Evolutionary conservation across 2,329 filamentous ascomycete genomes (phyloP).

Genomic region (Simplicillium aogashimaense): DNA sequence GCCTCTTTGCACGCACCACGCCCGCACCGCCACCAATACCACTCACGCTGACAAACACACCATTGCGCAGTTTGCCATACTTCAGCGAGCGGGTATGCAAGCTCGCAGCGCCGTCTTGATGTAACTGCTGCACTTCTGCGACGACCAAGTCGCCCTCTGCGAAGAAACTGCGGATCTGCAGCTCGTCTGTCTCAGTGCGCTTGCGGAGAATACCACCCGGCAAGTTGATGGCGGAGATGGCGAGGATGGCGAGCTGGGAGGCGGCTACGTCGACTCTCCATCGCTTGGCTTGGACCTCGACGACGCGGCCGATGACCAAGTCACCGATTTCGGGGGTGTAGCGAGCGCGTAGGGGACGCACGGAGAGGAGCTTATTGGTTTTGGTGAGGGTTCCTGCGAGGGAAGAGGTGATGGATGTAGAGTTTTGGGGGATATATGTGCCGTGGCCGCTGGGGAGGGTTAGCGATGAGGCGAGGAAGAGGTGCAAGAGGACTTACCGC

Average conservation of each 20-base stretch:
- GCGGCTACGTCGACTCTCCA: constrained; percentile 95
- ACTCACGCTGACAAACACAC: constrained; percentile 73
- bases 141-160: constrained; percentile 88
- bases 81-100: constrained; percentile 85
- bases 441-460: constrained; percentile 65
- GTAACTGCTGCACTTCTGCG: constrained; percentile 86
- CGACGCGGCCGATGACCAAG: constrained; percentile 84
- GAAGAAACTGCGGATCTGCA: constrained; percentile 97
- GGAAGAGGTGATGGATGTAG: constrained; percentile 71
- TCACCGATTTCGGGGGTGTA: constrained; percentile 97
- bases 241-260: constrained; percentile 73
- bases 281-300: constrained; percentile 84
- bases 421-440: constrained; percentile 60
- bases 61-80: constrained; percentile 93
- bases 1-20: constrained; percentile 72
- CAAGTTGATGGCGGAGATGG: constrained; percentile 84
- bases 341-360: constrained; percentile 79
- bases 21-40: constrained; percentile 80
- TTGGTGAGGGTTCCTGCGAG: constrained; percentile 84
- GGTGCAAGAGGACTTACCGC: constrained; percentile 39
- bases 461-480: neutral
- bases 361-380: constrained; percentile 93
- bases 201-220: constrained; percentile 87
- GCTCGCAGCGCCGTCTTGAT: constrained; percentile 74
- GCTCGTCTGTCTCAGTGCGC: constrained; percentile 88